Evolutionary conservation across 1,139 yeast genomes (phyloP), one percentile per base, ranked within the genome.

Genomic region (Wickerhamiella infanticola): DNA sequence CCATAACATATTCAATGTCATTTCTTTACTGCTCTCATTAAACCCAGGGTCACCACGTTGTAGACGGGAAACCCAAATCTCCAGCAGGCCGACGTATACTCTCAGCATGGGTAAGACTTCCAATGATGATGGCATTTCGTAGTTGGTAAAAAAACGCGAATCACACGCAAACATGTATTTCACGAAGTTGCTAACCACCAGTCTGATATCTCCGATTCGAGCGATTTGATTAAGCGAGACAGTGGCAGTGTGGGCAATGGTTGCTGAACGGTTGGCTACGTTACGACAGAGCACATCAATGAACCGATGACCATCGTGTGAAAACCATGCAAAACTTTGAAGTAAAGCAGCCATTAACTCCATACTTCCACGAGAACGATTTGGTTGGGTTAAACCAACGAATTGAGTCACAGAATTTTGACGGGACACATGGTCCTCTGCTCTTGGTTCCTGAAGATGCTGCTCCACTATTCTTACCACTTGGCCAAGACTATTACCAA

Each of bases 81-180:
- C 78, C 39, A 90, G 66, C 23, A 90, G 63, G 42, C 83, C 94
- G 3, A 83, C 81, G 53, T 88, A 90, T 0, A 86, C 69, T 51
- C 74, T 75, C 46, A 90, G 64, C 3, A 83, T 60, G 43, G 66
- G 66, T 45, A 76, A 74, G 55, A 80, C 81, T 47, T 77, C 42
- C 9, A 36, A 24, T n/a, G 8, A 7, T 4, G 18, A n/a, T 2
- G 78, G 51, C 26, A 52, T 67, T 43, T 79, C 74, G 54, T 75
- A 73, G 25, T 53, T 52, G 9, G 61, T 55, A 40, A 60, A 56
- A 26, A 61, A 45, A 39, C 56, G 56, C 42, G 85, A 95, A 51
- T 80, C 84, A 51, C 82, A 75, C 52, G 80, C 78, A 61, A 86
- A 85, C 3, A 95, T 82, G 50, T 77, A 75, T 54, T 82, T 79